Evolutionary conservation across 352 stramenopile genomes (phyloP).

Genomic region (Globisporangium ultimum): DNA sequence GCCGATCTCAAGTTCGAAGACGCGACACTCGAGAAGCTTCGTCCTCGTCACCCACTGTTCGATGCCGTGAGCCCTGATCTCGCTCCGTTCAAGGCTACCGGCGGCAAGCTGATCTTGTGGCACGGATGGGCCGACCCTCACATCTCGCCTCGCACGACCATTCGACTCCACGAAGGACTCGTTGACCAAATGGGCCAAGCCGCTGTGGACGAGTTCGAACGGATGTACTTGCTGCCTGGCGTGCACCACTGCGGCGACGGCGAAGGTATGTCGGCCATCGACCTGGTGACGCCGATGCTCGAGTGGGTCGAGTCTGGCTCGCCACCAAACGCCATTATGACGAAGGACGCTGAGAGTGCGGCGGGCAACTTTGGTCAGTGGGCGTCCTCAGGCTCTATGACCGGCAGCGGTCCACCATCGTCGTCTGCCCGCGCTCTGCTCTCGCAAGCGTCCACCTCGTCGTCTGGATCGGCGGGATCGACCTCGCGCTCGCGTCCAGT

Average conservation of each 20-base stretch:
- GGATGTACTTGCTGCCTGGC: conserved; percentile 39
- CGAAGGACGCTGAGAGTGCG: conserved; percentile 8
- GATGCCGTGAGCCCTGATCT: conserved; percentile 37
- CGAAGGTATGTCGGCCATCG: conserved; percentile 34
- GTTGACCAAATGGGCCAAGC: conserved; percentile 28
- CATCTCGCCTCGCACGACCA: conserved; percentile 44
- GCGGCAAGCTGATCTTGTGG: conserved; percentile 45
- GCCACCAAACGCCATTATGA: conserved; percentile 25
- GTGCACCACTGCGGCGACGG: conserved; percentile 46
- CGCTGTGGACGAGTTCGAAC: conserved; percentile 26
- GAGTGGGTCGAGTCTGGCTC: conserved; percentile 33
- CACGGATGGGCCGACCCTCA: conserved; percentile 46
- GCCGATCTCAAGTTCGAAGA: conserved; percentile 33
- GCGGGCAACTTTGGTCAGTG: conserved; percentile 7
- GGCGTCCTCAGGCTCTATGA: neutral
- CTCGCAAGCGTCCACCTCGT: neutral
- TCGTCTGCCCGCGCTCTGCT: neutral
- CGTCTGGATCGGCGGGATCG: neutral
- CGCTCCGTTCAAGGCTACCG: conserved; percentile 28
- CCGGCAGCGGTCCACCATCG: neutral
- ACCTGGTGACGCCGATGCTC: conserved; percentile 44
- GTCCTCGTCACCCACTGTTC: conserved; percentile 27
- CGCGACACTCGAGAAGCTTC: conserved; percentile 31
- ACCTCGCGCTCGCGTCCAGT: conserved; percentile 14
- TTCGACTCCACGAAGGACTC: conserved; percentile 38